Evolutionary conservation across 257 asterid genomes (phyloP).

Genomic region (Nicotiana sylvestris): DNA sequence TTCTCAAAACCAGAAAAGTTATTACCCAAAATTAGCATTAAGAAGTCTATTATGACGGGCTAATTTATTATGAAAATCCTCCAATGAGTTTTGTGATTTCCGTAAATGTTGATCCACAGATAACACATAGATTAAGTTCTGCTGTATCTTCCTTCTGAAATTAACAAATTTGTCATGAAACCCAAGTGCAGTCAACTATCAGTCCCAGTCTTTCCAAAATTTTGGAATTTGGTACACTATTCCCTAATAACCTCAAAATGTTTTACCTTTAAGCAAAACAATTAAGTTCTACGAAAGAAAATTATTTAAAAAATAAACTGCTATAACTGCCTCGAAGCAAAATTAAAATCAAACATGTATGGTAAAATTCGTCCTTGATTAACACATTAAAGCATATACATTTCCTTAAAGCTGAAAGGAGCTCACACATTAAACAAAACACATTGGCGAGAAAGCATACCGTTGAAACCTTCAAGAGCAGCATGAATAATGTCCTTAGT

Average conservation of each 20-base stretch:
- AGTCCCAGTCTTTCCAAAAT: background rate
- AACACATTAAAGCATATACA: background rate
- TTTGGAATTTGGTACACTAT: background rate
- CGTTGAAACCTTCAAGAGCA: conserved; percentile 88
- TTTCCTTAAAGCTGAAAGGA: background rate
- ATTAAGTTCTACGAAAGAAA: background rate
- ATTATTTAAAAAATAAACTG: background rate
- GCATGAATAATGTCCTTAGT: conserved; percentile 70
- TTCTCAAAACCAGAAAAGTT: background rate
- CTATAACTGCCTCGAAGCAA: background rate
- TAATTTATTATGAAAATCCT: background rate
- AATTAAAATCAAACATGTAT: too few relatives aligned
- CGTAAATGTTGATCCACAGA: background rate
- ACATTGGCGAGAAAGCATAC: conserved; percentile 24
- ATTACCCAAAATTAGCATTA: background rate
- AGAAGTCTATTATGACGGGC: background rate
- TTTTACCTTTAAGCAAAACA: background rate
- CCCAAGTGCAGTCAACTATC: background rate
- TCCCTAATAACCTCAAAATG: background rate
- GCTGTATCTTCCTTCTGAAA: background rate
- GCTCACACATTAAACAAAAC: background rate
- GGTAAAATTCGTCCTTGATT: background rate
- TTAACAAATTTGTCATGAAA: background rate
- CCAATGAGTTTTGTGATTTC: background rate
- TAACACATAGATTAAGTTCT: background rate